Evolutionary conservation across 108 stramenopile genomes (phyloP).

Genomic region (Skeletonema grethae): DNA sequence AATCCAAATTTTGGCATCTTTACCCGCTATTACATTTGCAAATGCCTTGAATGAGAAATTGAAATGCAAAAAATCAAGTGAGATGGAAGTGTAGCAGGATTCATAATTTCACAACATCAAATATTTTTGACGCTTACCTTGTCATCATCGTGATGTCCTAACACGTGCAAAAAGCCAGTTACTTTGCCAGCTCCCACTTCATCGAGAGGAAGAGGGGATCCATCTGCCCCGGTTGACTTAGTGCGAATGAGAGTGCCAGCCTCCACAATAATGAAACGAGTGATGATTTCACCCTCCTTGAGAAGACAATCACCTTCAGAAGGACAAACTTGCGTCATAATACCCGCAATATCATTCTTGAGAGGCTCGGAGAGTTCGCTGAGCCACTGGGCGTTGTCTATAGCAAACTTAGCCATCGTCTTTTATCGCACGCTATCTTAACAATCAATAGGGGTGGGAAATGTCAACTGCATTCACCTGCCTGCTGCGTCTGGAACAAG

Average conservation of each 20-base stretch:
- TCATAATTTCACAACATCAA: slow-evolving; percentile 6
- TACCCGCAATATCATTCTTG: slow-evolving; percentile 41
- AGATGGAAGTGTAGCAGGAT: too few species aligned
- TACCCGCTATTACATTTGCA: slow-evolving; percentile 6
- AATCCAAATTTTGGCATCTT: neutral
- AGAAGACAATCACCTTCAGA: slow-evolving; percentile 58
- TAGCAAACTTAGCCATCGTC: slow-evolving; percentile 23
- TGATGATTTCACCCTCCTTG: slow-evolving; percentile 53
- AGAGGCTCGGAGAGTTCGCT: slow-evolving; percentile 9
- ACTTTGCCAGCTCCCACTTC: slow-evolving; percentile 16
- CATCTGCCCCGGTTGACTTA: slow-evolving; percentile 27
- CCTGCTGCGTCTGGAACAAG: too few species aligned
- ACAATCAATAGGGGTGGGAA: too few species aligned
- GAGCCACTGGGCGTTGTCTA: slow-evolving; percentile 27
- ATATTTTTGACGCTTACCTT: slow-evolving; percentile 52
- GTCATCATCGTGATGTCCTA: slow-evolving; percentile 34
- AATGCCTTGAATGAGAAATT: slow-evolving; percentile 10
- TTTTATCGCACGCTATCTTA: too few species aligned
- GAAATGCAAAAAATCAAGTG: too few species aligned
- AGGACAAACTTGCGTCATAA: slow-evolving; percentile 44
- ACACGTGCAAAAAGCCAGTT: slow-evolving; percentile 57
- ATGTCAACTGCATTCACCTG: too few species aligned
- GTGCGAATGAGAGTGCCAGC: slow-evolving; percentile 52
- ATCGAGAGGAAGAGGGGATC: slow-evolving; percentile 7
- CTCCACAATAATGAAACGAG: slow-evolving; percentile 51